Conservation (phyloP, 768 basidiomycete species). For the Erythrobasidium yunnanense region DNA sequence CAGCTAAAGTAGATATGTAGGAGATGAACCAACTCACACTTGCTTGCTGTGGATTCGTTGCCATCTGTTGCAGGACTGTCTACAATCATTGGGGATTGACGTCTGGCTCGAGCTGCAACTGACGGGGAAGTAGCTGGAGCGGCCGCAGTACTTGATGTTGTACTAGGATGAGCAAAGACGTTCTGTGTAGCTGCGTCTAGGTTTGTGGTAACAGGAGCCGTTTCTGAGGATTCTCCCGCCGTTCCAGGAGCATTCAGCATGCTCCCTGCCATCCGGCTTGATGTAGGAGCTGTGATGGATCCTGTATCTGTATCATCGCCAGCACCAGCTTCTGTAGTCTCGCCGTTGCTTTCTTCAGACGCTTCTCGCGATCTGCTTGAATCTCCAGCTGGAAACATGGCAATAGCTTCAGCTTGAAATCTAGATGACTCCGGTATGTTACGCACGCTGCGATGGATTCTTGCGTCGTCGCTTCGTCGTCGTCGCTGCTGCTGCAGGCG, state of each 20-base stretch:
- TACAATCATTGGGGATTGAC: conserved; percentile 3
- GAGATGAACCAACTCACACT: conserved; percentile 1
- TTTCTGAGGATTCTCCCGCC: background rate
- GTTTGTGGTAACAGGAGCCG: background rate
- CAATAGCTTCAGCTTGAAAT: background rate
- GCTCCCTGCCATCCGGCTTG: background rate
- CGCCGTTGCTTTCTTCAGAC: conserved; percentile 24
- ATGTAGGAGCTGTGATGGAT: conserved; percentile 22
- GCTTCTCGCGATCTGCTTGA: conserved; percentile 20
- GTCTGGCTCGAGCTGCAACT: background rate
- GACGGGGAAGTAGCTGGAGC: background rate
- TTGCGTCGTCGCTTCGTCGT: conserved; percentile 9
- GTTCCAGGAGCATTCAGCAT: background rate
- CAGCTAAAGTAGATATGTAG: background rate
- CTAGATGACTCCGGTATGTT: background rate
- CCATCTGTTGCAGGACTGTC: background rate
- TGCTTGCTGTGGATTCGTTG: conserved; percentile 15
- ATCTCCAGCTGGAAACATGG: conserved; percentile 2
- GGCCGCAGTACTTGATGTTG: background rate
- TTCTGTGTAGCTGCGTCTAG: background rate
- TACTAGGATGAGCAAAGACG: background rate
- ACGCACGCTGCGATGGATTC: conserved; percentile 20
- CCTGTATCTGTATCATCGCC: conserved; percentile 27
- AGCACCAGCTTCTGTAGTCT: conserved; percentile 22
- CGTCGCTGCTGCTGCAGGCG: conserved; percentile 1